phyloP scores from a whole-genome alignment of 495 filamentous ascomycete genomes.

The Tuber microsphaerosporum region DNA sequence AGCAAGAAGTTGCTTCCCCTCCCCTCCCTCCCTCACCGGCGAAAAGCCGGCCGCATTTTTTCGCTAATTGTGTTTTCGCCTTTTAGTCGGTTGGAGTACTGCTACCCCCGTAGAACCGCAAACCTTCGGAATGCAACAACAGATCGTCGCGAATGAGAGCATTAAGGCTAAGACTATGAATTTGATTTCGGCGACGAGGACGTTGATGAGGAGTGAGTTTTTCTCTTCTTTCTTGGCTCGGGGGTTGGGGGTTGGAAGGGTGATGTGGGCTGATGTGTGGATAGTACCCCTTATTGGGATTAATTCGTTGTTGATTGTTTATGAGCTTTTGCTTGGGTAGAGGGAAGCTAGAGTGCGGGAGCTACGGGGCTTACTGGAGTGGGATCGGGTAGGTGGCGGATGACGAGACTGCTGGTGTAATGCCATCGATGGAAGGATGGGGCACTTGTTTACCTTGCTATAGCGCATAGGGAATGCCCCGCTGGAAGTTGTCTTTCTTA shows the following conservation, averaged over 20 bases:
- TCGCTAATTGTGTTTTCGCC: not conserved
- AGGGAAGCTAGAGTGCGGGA: not conserved
- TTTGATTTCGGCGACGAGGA: conserved; percentile 82
- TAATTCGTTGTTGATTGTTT: conserved; percentile 83
- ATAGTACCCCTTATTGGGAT: conserved; percentile 88
- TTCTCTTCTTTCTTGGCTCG: not conserved
- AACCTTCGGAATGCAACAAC: conserved; percentile 26
- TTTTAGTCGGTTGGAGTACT: conserved; percentile 48
- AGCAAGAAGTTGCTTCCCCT: conserved; percentile 75
- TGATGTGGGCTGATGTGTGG: conserved; percentile 22
- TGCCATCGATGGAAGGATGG: not conserved
- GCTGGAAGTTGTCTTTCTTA: not conserved
- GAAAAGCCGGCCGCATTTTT: not conserved
- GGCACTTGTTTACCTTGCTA: not conserved
- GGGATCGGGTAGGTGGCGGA: not conserved
- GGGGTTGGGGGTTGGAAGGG: not conserved
- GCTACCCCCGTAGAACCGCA: conserved; percentile 46
- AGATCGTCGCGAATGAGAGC: conserved; percentile 46
- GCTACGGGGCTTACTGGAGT: not conserved
- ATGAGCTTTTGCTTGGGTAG: conserved; percentile 78
- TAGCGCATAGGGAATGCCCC: not conserved
- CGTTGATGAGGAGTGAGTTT: conserved; percentile 84
- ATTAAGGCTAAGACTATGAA: conserved; percentile 82
- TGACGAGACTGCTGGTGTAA: not conserved
- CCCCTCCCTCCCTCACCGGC: conserved; percentile 9